Percentiles rank a stretch among this genome's conserved stretches.
phyloP scores from a whole-genome alignment of 345 rosid species.

The Psidium friedrichsthalianum region DNA sequence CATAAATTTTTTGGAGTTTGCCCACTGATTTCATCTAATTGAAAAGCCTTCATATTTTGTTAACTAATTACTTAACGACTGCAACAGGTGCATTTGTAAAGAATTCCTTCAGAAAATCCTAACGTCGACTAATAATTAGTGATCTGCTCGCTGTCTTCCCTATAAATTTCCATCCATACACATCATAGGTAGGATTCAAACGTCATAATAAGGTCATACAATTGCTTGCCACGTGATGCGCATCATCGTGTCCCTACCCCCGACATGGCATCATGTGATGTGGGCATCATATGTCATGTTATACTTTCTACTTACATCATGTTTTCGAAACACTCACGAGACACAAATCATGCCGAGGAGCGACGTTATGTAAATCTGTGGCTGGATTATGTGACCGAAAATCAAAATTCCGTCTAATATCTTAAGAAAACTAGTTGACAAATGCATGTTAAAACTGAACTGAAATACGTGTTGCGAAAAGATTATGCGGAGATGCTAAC shows the following conservation, averaged over 20 bases:
- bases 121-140: background rate
- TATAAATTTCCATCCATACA: background rate
- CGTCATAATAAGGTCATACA: no score
- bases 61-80: background rate
- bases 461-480: background rate
- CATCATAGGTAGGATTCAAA: no score
- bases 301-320: background rate
- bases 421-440: background rate
- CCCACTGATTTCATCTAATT: background rate
- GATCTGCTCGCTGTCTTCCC: background rate
- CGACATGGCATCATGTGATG: background rate
- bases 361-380: background rate
- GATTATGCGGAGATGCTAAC: background rate
- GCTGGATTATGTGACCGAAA: background rate
- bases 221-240: background rate
- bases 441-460: background rate
- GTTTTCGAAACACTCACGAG: background rate
- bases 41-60: background rate
- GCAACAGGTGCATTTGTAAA: background rate
- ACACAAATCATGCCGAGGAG: background rate
- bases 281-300: background rate
- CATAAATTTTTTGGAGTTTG: background rate
- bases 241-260: background rate
- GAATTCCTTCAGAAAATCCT: background rate
- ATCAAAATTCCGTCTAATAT: background rate